phyloP scores from a whole-genome alignment of 352 stramenopile genomes.

The Phytophthora meadii region DNA sequence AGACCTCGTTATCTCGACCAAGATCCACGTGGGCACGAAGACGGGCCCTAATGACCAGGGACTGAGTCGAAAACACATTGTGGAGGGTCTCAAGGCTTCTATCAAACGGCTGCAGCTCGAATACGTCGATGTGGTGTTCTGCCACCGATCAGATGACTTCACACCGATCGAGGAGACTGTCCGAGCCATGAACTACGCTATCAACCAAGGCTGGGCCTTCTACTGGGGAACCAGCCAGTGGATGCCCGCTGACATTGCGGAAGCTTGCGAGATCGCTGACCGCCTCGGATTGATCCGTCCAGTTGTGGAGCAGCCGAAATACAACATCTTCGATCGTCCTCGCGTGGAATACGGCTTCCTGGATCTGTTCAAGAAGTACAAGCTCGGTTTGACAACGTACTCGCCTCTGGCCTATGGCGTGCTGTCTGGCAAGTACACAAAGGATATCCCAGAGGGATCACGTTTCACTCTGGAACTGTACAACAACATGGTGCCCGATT shows the following conservation, averaged over 20 bases:
- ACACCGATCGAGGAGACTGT: conserved; percentile 39
- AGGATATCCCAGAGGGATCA: conserved; percentile 26
- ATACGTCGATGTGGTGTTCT: conserved; percentile 61
- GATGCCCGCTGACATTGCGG: conserved; percentile 57
- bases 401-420: conserved; percentile 52
- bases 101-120: conserved; percentile 40
- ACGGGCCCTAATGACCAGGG: conserved; percentile 25
- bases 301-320: conserved; percentile 60
- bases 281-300: conserved; percentile 40
- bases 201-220: conserved; percentile 30
- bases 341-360: conserved; percentile 61
- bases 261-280: conserved; percentile 47
- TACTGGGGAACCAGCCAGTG: conserved; percentile 57
- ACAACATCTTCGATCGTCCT: conserved; percentile 75
- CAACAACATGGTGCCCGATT: conserved; percentile 40
- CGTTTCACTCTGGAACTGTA: conserved; percentile 41
- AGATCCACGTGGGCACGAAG: conserved; percentile 48
- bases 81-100: conserved; percentile 41
- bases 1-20: conserved; percentile 58
- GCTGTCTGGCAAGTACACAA: conserved; percentile 64
- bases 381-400: conserved; percentile 60
- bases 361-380: conserved; percentile 63
- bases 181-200: conserved; percentile 32
- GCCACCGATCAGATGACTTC: conserved; percentile 49
- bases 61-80: conserved; percentile 40